Base-by-base conservation (phyloP, 257 asterid species). In the Fraxinus quadrangulata region DNA sequence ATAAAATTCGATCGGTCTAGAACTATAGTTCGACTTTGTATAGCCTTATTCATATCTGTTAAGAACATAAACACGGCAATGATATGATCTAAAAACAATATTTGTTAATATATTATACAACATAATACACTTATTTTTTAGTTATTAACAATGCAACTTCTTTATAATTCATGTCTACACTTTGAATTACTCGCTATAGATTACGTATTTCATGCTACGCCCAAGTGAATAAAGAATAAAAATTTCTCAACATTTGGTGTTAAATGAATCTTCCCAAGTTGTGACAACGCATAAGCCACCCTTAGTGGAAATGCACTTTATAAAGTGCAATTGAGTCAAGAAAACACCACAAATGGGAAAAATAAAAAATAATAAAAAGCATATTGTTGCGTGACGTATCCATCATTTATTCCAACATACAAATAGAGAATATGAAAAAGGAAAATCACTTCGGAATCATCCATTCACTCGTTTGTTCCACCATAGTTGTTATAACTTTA, bases 251-350 rank as follows among this genome's bases (percentile, higher is more conserved):
- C 63, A 74, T 31, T 39, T 71, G 16, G 11, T 13, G 4, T 75
- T 7, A 45, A 47, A 56, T 83, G 85, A 80, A 84, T 84, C 86
- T 77, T 69, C 42, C 16, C 69, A 75, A 69, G 73, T 56, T 76
- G 79, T 82, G 86, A 87, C 83, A 76, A 73, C 86, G 83, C 83
- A 77, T 79, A 78, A 73, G 84, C 90, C 96, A 84, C 87, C 61
- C 87, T 84, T 86, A 84, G 92, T 91, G 96, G 89, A 74, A 79
- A 79, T 78, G 66, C 89, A 86, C 94, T 85, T 91, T 86, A 51
- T 75, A 73, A 81, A 83, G 75, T 82, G 87, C 86, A 86, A 76
- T 83, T 45, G 36, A 67, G 68, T 83, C 65, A 61, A 75, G 6
- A 14, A 67, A 65, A 40, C 11, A 34, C 75, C 76, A 67, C 71